These are phyloP conservation scores for Tephrocybe sp. DNA, from an alignment of 768 basidiomycete species.

Conservation along the genomic window DNA sequence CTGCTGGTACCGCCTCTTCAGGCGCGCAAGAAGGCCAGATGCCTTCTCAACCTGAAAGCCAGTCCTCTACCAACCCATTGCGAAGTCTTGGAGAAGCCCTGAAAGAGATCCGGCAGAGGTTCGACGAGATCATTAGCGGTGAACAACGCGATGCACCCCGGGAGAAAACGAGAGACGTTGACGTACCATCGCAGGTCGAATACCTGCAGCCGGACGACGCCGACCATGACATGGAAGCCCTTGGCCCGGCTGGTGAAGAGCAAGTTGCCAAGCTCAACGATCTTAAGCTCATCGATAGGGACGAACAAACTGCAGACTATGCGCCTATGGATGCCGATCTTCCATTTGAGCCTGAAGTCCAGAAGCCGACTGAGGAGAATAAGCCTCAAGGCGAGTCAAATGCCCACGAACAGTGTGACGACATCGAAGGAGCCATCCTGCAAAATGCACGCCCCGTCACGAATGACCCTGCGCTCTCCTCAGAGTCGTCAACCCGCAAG, in stretches of 20 bases:
- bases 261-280: constrained; percentile 81
- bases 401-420: constrained; percentile 24
- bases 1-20: constrained; percentile 34
- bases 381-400: constrained; percentile 23
- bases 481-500: constrained; percentile 27
- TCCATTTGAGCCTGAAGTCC: constrained; percentile 25
- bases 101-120: constrained; percentile 78
- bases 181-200: constrained; percentile 59
- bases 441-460: constrained; percentile 26
- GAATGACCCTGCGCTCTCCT: constrained; percentile 20
- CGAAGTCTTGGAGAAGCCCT: constrained; percentile 85
- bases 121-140: constrained; percentile 74
- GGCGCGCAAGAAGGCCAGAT: constrained; percentile 48
- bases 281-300: constrained; percentile 72
- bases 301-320: constrained; percentile 30
- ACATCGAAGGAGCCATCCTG: constrained; percentile 49
- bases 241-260: constrained; percentile 85
- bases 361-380: constrained; percentile 20
- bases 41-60: constrained; percentile 37
- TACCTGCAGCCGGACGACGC: constrained; percentile 72
- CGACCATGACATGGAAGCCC: constrained; percentile 80
- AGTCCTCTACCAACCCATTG: constrained; percentile 49
- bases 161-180: constrained; percentile 37
- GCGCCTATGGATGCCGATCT: constrained; percentile 52
- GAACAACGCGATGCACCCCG: constrained; percentile 31